These are phyloP conservation scores for Chaetothyriales sp. DNA, from an alignment of 2,329 filamentous ascomycete species.

Conservation along the genomic window DNA sequence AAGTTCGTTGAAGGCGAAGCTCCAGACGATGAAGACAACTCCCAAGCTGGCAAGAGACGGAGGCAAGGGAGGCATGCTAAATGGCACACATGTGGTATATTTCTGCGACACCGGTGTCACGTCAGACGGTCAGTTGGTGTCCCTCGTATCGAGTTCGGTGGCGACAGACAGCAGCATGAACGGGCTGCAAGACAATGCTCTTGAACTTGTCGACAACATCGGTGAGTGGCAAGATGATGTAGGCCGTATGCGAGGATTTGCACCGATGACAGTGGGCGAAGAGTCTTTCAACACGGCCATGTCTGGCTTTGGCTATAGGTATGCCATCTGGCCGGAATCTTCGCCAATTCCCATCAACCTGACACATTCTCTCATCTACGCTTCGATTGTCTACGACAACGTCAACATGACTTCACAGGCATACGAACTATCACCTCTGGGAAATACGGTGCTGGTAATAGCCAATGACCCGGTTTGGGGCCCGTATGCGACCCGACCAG, in stretches of 20 bases:
- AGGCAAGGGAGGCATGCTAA: slow-evolving; percentile 22
- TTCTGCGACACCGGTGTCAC: slow-evolving; percentile 21
- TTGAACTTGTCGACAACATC: slow-evolving; percentile 21
- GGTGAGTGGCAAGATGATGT: slow-evolving; percentile 22
- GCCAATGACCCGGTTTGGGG: slow-evolving; percentile 19
- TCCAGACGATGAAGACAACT: slow-evolving; percentile 11
- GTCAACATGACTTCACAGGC: slow-evolving; percentile 19
- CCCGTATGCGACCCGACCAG: slow-evolving; percentile 18
- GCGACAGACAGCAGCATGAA: slow-evolving; percentile 21
- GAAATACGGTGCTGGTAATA: slow-evolving; percentile 19
- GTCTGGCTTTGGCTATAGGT: slow-evolving; percentile 22
- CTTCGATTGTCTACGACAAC: slow-evolving; percentile 22
- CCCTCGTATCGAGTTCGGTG: slow-evolving; percentile 22
- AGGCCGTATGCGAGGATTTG: slow-evolving; percentile 21
- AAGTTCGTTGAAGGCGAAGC: slow-evolving; percentile 3
- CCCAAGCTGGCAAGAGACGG: slow-evolving; percentile 23
- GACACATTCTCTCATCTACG: slow-evolving; percentile 19
- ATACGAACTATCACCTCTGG: slow-evolving; percentile 20
- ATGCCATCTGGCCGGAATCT: slow-evolving; percentile 23
- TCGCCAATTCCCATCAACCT: slow-evolving; percentile 21
- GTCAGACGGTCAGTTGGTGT: slow-evolving; percentile 17
- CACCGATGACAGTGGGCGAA: slow-evolving; percentile 22
- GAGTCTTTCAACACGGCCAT: slow-evolving; percentile 21
- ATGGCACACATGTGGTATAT: slow-evolving; percentile 22
- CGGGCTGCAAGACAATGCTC: slow-evolving; percentile 15